Evolutionary conservation across 331 rosid species (phyloP), one percentile per base, ranked within the genome.

Genomic region (Spiraea crenata): DNA sequence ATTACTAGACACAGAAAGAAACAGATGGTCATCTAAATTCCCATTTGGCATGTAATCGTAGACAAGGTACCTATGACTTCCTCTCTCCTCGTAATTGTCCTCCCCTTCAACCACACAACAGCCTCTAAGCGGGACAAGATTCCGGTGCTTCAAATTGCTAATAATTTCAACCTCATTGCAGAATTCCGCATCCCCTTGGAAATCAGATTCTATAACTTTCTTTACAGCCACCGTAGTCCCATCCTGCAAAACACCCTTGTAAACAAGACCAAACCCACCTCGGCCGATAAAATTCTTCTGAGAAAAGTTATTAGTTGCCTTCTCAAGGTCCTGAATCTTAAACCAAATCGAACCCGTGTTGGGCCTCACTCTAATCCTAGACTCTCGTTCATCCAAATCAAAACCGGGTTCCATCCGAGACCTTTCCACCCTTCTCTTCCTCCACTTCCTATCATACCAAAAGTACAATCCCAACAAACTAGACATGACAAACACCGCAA

Each of bases 41-140:
- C 98, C 98, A 69, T 92, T 92, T 2, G 92, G 98, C 98, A 92
- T 92, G 80, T 84, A 87, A 71, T 92, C 96, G 46, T 92, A 92
- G 47, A 92, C 90, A 41, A 89, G 90, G 67, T 85, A 92, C 68
- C 96, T 81, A 40, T 82, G 82, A 77, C 83, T 80, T 65, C 81
- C 85, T 47, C 58, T 57, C 74, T 82, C 85, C 38, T 82, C 88
- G 57, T 42, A 52, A 72, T 44, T 69, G 20, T 79, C 87, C 35
- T 63, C 77, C 17, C 78, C 87, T 31, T 82, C 95, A 54, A 83
- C 84, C 71, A 84, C 90, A 68, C 99, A 91, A 71, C 97, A 93
- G n/a, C 99, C 99, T 82, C 95, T 80, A 35, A 93, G 87, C 0
- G 86, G 91, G 31, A 93, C 96, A 45, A 93, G 86, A 76, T 90